Evolutionary conservation across 2,329 filamentous ascomycete species (phyloP), one percentile per base, ranked within the genome.

Genomic region (Cladosporium sp.): DNA sequence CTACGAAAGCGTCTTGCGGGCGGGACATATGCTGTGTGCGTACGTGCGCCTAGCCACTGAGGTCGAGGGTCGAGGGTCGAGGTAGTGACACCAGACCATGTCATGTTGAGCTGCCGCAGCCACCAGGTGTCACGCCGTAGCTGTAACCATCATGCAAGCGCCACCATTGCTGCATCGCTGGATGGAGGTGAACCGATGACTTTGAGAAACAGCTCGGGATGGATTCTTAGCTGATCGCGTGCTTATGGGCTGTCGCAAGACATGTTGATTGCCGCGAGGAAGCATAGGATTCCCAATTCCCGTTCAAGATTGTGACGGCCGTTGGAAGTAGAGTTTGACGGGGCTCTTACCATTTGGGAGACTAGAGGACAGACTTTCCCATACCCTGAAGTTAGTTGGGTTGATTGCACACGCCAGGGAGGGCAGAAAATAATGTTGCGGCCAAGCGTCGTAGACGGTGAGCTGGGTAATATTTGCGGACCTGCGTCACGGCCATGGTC

Each of bases 191-290:
- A 12, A 28, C 17, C 20, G 48, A 28, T 53, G 36, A 36, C 50
- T 53, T 53, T 36, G 50, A 53, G 50, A 53, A 53, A 15, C 13
- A 42, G 24, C 36, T n/a, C n/a, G n/a, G n/a, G 37, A 32, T 22
- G 36, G 17, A 32, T 28, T 32, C 1, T 6, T 9, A 34, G 22
- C 35, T 42, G 24, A 19, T 53, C 22, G 36, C 24, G 37, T 51
- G 35, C 25, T 17, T 28, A 12, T n/a, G 42, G 28, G 28, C 8
- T 9, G 8, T 32, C 8, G 28, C 42, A 15, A 8, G 20, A 15
- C 42, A 22, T 24, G 19, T n/a, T 9, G 8, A 13, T n/a, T 9
- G 28, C 44, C 19, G n/a, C 5, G 32, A 15, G 24, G 47, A 9
- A n/a, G 25, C 50, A 36, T 24, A 53, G 50, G 50, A 44, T 53